Conservation (phyloP, 1,284 basidiomycete genomes). For the Coniferiporia sulphurascens region DNA sequence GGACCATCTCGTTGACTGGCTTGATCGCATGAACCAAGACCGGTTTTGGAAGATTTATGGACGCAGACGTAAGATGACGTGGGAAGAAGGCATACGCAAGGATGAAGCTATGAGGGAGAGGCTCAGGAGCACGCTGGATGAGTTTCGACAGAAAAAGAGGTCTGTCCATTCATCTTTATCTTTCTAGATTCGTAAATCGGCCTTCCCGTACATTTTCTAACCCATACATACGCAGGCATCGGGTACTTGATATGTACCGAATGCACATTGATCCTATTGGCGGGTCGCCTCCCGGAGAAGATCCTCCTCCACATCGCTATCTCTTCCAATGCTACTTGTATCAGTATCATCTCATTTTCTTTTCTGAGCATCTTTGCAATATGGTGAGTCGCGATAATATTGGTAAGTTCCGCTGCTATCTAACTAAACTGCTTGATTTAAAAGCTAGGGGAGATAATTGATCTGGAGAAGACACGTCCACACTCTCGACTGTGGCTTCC, state of each 20-base stretch:
- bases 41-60: slow-evolving; percentile 35
- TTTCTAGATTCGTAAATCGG: too few relatives aligned
- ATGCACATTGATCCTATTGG: slow-evolving; percentile 50
- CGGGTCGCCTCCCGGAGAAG: slow-evolving; percentile 28
- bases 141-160: slow-evolving; percentile 52
- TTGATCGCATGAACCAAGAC: slow-evolving; percentile 38
- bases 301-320: slow-evolving; percentile 54
- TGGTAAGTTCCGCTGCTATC: slow-evolving; percentile 33
- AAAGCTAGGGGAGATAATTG: not conserved
- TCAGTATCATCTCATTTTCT: slow-evolving; percentile 46
- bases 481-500: slow-evolving; percentile 68
- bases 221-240: slow-evolving; percentile 40
- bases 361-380: slow-evolving; percentile 29
- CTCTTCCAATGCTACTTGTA: slow-evolving; percentile 71
- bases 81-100: slow-evolving; percentile 34
- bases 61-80: slow-evolving; percentile 27
- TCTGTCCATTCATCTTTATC: too few relatives aligned
- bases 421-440: not conserved
- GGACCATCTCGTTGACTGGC: slow-evolving; percentile 47
- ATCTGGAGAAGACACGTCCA: slow-evolving; percentile 28
- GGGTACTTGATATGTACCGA: slow-evolving; percentile 68
- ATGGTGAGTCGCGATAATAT: slow-evolving; percentile 21
- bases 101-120: slow-evolving; percentile 36
- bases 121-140: slow-evolving; percentile 37
- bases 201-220: too few relatives aligned